Evolutionary conservation across 176 grass and related monocot species (phyloP), one percentile per base, ranked within the genome.

Genomic region (Saccharum officinarum): DNA sequence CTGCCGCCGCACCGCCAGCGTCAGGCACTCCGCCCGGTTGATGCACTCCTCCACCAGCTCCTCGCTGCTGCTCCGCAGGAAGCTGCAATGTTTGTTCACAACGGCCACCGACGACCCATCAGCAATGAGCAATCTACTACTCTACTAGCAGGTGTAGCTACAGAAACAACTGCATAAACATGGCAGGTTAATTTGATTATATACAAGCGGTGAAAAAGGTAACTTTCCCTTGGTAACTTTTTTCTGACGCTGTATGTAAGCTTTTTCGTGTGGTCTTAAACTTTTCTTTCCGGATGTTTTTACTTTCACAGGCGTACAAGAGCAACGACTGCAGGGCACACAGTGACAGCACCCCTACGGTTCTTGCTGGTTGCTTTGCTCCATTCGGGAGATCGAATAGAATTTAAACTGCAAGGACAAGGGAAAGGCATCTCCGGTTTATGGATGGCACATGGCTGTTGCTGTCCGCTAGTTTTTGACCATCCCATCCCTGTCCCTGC

Each of bases 31-130:
- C 10, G 95, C 89, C 67, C 84, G 79, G 83, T 33, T 81, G 86
- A 98, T 93, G 87, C 93, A 98, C 62, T 98, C 87, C 87, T 98
- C 89, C 87, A 95, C 95, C 8, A 93, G 52, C 72, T 90, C 95
- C 88, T 98, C 95, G 75, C 80, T 38, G 82, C 93, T 78, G 87
- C 93, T 95, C 80, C 77, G 82, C 23, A 90, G 30, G 87, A 92
- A 90, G 84, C 95, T 98, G 80, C 84, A 37, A 26, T 5, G 5
- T 63, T 63, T 63, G n/a, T 28, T 26, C 52, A 55, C 3, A 14
- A 50, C 59, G 10, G n/a, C 2, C 3, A 61, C 9, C 3, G 1
- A 25, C 3, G 22, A 28, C 28, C 28, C n/a, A 62, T 25, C 22
- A 44, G 23, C 69, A 45, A 62, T 25, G 8, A 44, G 23, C 69